phyloP scores from a whole-genome alignment of 495 filamentous ascomycete genomes.

The Penicillium pulvis region DNA sequence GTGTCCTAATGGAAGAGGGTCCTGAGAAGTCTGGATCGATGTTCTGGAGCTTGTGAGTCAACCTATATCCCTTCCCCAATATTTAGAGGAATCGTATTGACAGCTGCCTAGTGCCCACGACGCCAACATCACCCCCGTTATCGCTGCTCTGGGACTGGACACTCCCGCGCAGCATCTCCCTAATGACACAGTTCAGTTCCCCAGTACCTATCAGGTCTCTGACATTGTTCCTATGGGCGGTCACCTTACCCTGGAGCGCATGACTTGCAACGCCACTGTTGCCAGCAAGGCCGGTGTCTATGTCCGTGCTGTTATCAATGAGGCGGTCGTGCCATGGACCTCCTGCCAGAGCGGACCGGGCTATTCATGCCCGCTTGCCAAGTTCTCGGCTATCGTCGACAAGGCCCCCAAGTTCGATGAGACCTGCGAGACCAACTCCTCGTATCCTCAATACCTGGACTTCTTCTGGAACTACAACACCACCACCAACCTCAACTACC shows the following conservation, averaged over 20 bases:
- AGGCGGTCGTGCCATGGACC: constrained; percentile 17
- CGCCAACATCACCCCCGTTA: constrained; percentile 53
- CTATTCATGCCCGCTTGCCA: constrained; percentile 24
- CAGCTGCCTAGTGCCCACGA: constrained; percentile 48
- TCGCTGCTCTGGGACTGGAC: constrained; percentile 30
- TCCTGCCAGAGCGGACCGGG: constrained; percentile 24
- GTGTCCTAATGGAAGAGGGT: constrained; percentile 48
- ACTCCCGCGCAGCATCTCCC: constrained; percentile 50
- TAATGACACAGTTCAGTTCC: constrained; percentile 30
- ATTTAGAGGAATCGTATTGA: background rate
- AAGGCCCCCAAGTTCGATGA: constrained; percentile 4
- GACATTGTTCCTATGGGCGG: constrained; percentile 48
- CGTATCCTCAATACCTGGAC: constrained; percentile 21
- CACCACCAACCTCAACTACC: constrained; percentile 13
- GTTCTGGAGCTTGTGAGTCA: constrained; percentile 54
- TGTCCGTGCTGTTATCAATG: constrained; percentile 16
- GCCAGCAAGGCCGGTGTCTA: constrained; percentile 16
- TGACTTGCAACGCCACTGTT: constrained; percentile 45
- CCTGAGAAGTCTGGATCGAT: constrained; percentile 40
- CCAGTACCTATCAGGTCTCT: too few relatives aligned
- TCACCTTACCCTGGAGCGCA: constrained; percentile 45
- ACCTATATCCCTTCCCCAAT: background rate
- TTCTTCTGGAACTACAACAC: constrained; percentile 31
- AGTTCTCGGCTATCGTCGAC: constrained; percentile 17
- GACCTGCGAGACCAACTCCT: background rate